A percentile compares a stretch with the other conserved stretches of the same genome.
phyloP scores from a whole-genome alignment of 208 protist species.

The Trypanosoma scelopori region DNA sequence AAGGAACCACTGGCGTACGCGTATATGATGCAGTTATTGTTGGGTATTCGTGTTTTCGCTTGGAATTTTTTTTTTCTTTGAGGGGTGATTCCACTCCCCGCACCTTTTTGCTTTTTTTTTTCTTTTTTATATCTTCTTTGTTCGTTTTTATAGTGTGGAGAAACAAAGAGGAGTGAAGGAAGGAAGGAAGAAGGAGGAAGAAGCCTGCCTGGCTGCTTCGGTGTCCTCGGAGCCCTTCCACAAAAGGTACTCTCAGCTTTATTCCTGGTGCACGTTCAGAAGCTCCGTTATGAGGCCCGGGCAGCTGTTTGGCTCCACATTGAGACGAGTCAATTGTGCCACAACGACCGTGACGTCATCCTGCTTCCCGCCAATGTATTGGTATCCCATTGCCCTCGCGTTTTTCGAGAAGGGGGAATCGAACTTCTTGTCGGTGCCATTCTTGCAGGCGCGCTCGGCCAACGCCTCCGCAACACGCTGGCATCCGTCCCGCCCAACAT shows the following conservation, averaged over 20 bases:
- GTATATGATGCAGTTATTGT: too few relatives aligned
- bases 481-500: constrained; percentile 49
- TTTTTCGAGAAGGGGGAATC: constrained; percentile 81
- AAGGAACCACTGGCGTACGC: too few relatives aligned
- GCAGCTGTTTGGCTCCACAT: constrained; percentile 32
- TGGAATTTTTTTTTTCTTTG: too few relatives aligned
- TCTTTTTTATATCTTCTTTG: too few relatives aligned
- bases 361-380: constrained; percentile 76
- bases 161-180: not conserved
- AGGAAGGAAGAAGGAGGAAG: not conserved
- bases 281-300: constrained; percentile 60
- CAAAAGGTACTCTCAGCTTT: not conserved
- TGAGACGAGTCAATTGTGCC: constrained; percentile 52
- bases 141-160: too few relatives aligned
- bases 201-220: not conserved
- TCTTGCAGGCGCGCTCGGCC: constrained; percentile 51
- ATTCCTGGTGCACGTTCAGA: constrained; percentile 15
- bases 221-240: not conserved
- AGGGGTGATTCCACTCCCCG: too few relatives aligned
- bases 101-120: too few relatives aligned
- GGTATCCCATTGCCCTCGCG: constrained; percentile 54
- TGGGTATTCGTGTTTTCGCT: too few relatives aligned
- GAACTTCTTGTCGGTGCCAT: constrained; percentile 51
- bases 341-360: constrained; percentile 87
- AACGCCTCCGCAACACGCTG: constrained; percentile 57